Percentiles rank a stretch among this genome's conserved stretches.
phyloP scores from a whole-genome alignment of 371 early-diverging fungal species.

The Mycotypha africana region DNA sequence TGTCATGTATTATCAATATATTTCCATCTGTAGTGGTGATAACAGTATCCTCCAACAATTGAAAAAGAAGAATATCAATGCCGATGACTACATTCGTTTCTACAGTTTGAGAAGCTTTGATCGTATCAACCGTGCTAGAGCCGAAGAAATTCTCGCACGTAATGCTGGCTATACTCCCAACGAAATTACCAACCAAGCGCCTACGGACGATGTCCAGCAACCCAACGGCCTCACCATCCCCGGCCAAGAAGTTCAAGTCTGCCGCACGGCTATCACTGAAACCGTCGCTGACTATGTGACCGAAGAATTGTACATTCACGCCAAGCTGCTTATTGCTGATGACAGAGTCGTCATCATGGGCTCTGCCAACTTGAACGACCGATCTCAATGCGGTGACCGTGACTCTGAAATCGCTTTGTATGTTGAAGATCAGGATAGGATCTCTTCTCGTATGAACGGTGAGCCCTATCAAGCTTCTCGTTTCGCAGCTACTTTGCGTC shows the following conservation, averaged over 20 bases:
- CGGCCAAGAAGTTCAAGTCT: conserved; percentile 18
- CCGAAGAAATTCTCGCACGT: conserved; percentile 28
- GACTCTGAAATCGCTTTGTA: conserved; percentile 90
- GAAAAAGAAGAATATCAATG: conserved; percentile 49
- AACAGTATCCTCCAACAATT: conserved; percentile 57
- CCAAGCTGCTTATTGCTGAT: conserved; percentile 90
- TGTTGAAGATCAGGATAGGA: conserved; percentile 68
- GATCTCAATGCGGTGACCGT: conserved; percentile 85
- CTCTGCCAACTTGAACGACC: conserved; percentile 91
- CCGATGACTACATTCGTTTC: conserved; percentile 66
- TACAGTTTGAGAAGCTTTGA: conserved; percentile 69
- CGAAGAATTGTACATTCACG: conserved; percentile 90
- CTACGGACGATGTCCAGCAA: conserved; percentile 14
- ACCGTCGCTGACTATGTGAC: conserved; percentile 57
- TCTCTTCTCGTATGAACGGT: conserved; percentile 74
- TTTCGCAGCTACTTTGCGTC: conserved; percentile 74
- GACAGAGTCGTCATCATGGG: conserved; percentile 81
- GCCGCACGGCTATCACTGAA: conserved; percentile 20
- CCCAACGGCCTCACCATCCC: no score
- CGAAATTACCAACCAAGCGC: conserved; percentile 25
- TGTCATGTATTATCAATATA: conserved; percentile 73
- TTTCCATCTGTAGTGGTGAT: conserved; percentile 67
- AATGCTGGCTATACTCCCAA: conserved; percentile 34
- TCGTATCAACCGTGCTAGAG: conserved; percentile 37
- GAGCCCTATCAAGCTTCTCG: conserved; percentile 51